phyloP scores from a whole-genome alignment of 2,329 filamentous ascomycete species.

The Thielaviopsis musarum region DNA sequence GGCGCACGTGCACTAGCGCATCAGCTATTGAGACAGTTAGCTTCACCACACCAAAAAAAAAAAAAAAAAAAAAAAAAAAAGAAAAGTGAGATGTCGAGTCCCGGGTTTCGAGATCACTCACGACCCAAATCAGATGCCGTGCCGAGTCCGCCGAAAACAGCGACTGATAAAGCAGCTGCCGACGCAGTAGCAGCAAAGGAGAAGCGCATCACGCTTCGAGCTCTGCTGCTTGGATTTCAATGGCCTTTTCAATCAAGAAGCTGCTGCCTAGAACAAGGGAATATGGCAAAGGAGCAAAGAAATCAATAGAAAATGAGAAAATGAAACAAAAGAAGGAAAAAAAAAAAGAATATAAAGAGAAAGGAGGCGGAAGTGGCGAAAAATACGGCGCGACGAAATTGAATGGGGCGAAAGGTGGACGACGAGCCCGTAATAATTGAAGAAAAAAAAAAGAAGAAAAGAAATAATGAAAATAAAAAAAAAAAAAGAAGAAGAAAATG shows the following conservation, averaged over 20 bases:
- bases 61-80: background rate
- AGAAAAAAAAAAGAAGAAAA: conserved; percentile 7
- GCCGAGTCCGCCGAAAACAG: background rate
- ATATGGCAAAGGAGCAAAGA: no score
- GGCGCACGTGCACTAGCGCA: conserved; percentile 12
- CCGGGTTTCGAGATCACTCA: background rate
- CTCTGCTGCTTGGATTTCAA: no score
- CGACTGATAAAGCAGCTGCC: background rate
- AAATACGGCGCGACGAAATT: background rate
- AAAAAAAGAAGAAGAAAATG: background rate
- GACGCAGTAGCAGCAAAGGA: background rate
- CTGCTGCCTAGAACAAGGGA: background rate
- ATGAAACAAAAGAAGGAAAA: no score
- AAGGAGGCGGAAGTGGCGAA: no score
- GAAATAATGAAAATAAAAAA: background rate
- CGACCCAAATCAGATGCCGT: background rate
- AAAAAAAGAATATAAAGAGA: no score
- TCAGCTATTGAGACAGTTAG: background rate
- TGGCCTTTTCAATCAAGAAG: no score
- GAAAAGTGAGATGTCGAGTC: background rate
- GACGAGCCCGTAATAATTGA: no score
- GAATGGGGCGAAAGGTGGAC: no score
- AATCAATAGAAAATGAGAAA: no score
- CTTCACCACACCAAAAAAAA: background rate
- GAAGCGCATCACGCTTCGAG: background rate